These are phyloP conservation scores for Irpex sp. DNA, from an alignment of 1,284 basidiomycete genomes.

Conservation along the genomic window DNA sequence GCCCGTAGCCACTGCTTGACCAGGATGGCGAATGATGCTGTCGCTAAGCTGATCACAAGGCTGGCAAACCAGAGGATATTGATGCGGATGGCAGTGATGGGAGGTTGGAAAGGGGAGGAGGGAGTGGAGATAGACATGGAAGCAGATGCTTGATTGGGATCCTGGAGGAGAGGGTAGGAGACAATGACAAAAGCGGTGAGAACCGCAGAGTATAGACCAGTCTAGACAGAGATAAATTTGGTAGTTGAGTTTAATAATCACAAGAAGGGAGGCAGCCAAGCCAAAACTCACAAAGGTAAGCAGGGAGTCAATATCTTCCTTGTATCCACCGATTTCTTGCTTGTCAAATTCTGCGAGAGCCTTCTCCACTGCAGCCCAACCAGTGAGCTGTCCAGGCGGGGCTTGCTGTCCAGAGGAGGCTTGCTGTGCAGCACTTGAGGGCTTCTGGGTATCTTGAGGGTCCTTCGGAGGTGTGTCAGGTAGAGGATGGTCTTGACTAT, in stretches of 20 bases:
- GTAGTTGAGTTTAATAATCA: background rate
- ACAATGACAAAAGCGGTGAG: slow-evolving; percentile 12
- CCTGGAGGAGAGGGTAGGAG: too few species aligned
- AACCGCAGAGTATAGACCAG: slow-evolving; percentile 14
- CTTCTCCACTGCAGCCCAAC: background rate
- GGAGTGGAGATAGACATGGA: background rate
- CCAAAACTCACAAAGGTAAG: background rate
- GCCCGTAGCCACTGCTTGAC: slow-evolving; percentile 15
- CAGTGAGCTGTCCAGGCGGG: background rate
- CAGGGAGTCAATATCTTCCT: background rate
- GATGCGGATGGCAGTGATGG: background rate
- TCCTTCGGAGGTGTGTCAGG: too few species aligned
- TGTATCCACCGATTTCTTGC: background rate
- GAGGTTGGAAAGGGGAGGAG: background rate
- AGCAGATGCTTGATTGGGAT: background rate
- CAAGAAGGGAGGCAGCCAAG: background rate
- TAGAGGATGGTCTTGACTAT: too few species aligned
- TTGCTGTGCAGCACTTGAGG: background rate
- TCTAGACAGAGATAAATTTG: background rate
- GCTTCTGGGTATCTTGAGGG: background rate
- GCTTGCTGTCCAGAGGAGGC: too few species aligned
- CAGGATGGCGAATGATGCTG: slow-evolving; percentile 12
- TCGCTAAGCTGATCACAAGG: slow-evolving; percentile 11
- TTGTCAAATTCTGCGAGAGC: background rate
- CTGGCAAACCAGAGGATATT: slow-evolving; percentile 13